Base-by-base conservation (phyloP, 1,284 basidiomycete genomes). In the Ceratobasidium sp. region DNA sequence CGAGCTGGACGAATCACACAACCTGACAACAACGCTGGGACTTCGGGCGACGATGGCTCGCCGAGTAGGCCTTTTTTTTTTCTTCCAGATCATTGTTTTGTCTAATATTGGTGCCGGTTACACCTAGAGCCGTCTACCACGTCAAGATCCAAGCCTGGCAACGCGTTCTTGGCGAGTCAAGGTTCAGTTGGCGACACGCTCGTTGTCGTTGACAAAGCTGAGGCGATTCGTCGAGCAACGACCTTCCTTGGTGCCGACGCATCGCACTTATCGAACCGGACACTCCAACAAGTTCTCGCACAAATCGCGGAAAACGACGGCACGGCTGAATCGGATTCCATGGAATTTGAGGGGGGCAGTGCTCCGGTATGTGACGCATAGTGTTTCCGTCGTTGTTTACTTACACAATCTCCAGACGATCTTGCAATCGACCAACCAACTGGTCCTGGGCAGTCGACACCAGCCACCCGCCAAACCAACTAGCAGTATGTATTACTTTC, bases 381-480 rank as follows among this genome's bases (percentile, higher is more conserved):
- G 32, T 14, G 13, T 41, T 26, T 9, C 14, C 62, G 1, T n/a
- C 38, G 18, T 52, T 18, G n/a, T 32, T 50, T 8, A 23, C n/a
- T 52, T 26, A 6, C 38, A 11, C 32, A 14, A 8, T 0, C 14
- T 57, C 9, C n/a, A 69, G 66, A 16, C 66, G 23, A 7, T 35
- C 43, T 5, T 50, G 54, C 41, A 49, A 59, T 41, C 30, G 44
- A 11, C 67, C 55, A 1, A 35, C 21, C 18, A 35, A 55, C 21
- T 47, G 54, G 54, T 38, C 44, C 14, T 70, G 67, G 67, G 11
- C 0, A 13, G 67, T 18, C 21, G 67, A 70, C 32, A 58, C 54
- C 55, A 44, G 44, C 30, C 44, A n/a, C n/a, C 2, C 54, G 18
- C n/a, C 0, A 2, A 21, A 9, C n/a, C n/a, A 59, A 1, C 30